These are phyloP conservation scores for Solanum acaule DNA, from an alignment of 257 asterid species.

Conservation along the genomic window DNA sequence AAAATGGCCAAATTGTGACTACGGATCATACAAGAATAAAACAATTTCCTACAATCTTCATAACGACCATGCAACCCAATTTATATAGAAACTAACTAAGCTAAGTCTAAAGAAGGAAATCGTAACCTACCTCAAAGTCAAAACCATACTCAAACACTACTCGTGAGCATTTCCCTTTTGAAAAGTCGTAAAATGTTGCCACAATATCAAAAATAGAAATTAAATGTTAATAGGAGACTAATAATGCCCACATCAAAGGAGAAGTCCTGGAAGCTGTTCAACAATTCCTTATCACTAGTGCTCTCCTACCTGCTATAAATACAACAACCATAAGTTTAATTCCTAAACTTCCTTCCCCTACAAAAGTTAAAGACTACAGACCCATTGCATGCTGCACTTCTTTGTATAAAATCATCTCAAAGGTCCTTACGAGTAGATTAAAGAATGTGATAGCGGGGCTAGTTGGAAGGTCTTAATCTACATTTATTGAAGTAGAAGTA, in stretches of 20 bases:
- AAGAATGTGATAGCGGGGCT: no score
- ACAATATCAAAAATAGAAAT: not conserved
- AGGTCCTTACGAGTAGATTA: no score
- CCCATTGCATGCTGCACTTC: no score
- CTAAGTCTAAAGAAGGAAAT: not conserved
- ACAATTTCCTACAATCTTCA: not conserved
- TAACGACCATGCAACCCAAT: not conserved
- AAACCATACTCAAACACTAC: not conserved
- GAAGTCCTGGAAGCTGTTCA: no score
- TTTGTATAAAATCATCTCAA: no score
- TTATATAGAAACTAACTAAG: not conserved
- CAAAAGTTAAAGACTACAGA: no score
- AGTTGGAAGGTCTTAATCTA: no score
- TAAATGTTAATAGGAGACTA: not conserved
- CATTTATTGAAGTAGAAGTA: no score
- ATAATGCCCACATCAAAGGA: not conserved
- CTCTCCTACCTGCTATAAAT: no score
- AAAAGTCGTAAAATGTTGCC: not conserved
- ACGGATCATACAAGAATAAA: not conserved
- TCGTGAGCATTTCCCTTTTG: not conserved
- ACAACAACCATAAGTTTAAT: no score
- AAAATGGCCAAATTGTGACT: not conserved
- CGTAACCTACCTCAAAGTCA: not conserved
- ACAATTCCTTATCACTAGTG: no score
- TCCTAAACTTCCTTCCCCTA: no score